Evolutionary conservation across 768 basidiomycete genomes (phyloP).

Genomic region (Ramaria rubella): DNA sequence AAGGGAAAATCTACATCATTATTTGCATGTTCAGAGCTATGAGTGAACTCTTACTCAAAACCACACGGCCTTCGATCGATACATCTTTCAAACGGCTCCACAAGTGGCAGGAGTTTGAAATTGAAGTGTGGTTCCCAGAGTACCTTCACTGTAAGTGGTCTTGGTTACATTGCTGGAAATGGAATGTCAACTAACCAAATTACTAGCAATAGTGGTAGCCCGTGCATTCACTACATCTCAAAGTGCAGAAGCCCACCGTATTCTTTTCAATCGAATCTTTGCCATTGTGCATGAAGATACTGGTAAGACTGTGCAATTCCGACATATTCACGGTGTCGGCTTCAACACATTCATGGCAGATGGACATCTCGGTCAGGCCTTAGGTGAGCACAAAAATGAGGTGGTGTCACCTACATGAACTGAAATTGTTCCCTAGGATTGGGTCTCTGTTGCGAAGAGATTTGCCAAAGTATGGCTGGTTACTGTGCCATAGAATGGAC

Average conservation of each 20-base stretch:
- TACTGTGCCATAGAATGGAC: constrained; percentile 8
- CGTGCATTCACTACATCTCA: constrained; percentile 24
- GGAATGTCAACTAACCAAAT: background rate
- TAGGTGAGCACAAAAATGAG: constrained; percentile 13
- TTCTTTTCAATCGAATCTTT: constrained; percentile 21
- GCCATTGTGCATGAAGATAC: constrained; percentile 18
- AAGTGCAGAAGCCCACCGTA: constrained; percentile 21
- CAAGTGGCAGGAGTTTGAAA: constrained; percentile 18
- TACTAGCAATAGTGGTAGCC: constrained; percentile 17
- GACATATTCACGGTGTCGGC: constrained; percentile 21
- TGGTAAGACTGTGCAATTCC: constrained; percentile 15
- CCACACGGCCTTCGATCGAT: constrained; percentile 13
- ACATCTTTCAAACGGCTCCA: constrained; percentile 16
- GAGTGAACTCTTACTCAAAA: constrained; percentile 14
- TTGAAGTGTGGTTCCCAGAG: constrained; percentile 15
- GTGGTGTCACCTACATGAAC: too few relatives aligned
- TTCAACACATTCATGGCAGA: constrained; percentile 21
- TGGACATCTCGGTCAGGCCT: constrained; percentile 21
- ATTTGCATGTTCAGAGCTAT: constrained; percentile 22
- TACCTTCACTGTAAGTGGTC: constrained; percentile 13
- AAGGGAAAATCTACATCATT: constrained; percentile 12
- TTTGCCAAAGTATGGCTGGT: constrained; percentile 8
- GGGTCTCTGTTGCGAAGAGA: constrained; percentile 14
- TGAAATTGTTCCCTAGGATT: constrained; percentile 13
- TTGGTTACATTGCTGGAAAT: background rate